Evolutionary conservation across 495 filamentous ascomycete genomes (phyloP).

Genomic region (Neurospora sp.): DNA sequence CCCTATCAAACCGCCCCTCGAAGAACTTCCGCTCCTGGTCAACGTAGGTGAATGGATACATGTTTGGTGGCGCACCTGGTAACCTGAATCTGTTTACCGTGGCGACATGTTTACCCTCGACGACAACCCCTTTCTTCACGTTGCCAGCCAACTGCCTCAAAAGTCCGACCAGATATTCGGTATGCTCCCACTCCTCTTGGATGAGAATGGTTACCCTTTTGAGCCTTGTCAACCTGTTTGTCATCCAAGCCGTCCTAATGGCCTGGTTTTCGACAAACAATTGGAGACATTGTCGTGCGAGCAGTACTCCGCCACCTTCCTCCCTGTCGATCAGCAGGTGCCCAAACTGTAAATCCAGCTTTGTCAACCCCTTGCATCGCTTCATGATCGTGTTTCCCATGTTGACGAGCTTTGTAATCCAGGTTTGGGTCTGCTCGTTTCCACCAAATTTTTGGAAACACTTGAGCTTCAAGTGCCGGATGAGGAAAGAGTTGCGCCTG

Average conservation of each 20-base stretch:
- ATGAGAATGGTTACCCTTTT: neutral
- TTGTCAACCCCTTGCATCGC: neutral
- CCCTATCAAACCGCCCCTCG: neutral
- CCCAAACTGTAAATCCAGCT: neutral
- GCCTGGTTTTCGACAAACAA: neutral
- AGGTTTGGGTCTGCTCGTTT: constrained; percentile 28
- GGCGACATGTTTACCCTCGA: neutral
- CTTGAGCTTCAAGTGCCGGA: neutral
- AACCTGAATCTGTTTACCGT: neutral
- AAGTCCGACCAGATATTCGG: neutral
- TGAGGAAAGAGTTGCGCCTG: neutral
- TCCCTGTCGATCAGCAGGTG: neutral
- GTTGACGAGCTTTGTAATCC: constrained; percentile 36
- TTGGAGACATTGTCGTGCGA: neutral
- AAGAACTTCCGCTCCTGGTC: neutral
- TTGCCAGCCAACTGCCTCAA: neutral
- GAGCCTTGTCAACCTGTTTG: neutral
- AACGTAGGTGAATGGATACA: neutral
- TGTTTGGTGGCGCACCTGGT: neutral
- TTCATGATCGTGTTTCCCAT: constrained; percentile 1
- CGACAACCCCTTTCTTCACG: neutral
- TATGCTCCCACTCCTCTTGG: neutral
- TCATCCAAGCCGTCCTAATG: neutral
- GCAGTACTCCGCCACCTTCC: neutral
- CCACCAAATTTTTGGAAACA: constrained; percentile 2